These are phyloP conservation scores for Xylariales sp. DNA, from an alignment of 2,329 filamentous ascomycete species.

Conservation along the genomic window DNA sequence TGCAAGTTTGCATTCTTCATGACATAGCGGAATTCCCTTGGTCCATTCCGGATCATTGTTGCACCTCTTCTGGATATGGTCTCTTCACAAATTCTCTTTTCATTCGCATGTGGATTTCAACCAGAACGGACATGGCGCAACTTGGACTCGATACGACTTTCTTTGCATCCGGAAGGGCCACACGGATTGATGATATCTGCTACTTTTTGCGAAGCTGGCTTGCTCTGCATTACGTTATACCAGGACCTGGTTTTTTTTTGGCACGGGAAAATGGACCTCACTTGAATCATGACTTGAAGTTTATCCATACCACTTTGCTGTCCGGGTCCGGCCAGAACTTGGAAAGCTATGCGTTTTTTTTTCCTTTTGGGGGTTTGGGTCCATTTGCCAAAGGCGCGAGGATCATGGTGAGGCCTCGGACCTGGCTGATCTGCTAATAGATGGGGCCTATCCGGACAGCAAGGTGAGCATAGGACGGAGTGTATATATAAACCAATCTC, in stretches of 20 bases:
- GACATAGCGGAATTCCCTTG: constrained; percentile 16
- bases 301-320: constrained; percentile 32
- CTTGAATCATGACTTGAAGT: constrained; percentile 21
- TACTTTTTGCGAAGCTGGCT: constrained; percentile 20
- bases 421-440: constrained; percentile 27
- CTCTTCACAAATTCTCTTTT: constrained; percentile 8
- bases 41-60: constrained; percentile 7
- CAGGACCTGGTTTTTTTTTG: constrained; percentile 23
- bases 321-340: constrained; percentile 31
- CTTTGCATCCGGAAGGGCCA: constrained; percentile 28
- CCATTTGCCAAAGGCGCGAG: constrained; percentile 24
- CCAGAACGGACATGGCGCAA: constrained; percentile 29
- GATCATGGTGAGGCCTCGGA: constrained; percentile 25
- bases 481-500: constrained; percentile 49
- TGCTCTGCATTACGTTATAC: constrained; percentile 21
- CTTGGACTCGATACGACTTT: constrained; percentile 22
- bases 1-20: constrained; percentile 30
- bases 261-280: constrained; percentile 24
- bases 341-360: constrained; percentile 24
- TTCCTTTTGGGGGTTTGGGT: constrained; percentile 22
- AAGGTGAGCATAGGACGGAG: constrained; percentile 45
- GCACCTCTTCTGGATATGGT: constrained; percentile 15
- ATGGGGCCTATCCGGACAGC: constrained; percentile 44
- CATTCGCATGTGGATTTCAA: constrained; percentile 21
- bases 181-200: constrained; percentile 23